Percentiles rank a stretch among this genome's conserved stretches.
Evolutionary conservation across 139 green algal species (phyloP).

Genomic region (Picochlorum costavermella): DNA sequence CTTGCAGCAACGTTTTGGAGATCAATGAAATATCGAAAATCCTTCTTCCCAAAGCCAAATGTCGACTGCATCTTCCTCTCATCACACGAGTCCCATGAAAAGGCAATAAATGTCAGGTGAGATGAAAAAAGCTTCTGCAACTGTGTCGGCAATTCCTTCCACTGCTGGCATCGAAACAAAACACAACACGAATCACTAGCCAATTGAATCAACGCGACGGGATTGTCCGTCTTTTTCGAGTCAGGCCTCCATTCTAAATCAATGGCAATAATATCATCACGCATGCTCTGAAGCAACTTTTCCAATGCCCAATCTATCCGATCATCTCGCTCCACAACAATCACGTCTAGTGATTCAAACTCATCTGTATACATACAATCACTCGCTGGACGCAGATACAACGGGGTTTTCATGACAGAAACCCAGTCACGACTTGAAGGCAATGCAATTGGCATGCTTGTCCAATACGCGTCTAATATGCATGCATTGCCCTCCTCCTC

Average conservation of each 20-base stretch:
- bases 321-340: conserved; percentile 5
- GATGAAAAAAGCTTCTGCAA: conserved; percentile 25
- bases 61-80: conserved; percentile 26
- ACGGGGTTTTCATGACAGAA: no score
- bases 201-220: conserved; percentile 32
- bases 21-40: conserved; percentile 19
- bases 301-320: conserved; percentile 14
- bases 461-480: no score
- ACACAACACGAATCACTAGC: conserved; percentile 12
- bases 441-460: no score
- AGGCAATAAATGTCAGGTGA: conserved; percentile 20
- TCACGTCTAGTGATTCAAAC: neutral
- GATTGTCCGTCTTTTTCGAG: neutral
- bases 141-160: conserved; percentile 6
- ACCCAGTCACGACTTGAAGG: no score
- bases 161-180: conserved; percentile 17
- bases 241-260: conserved; percentile 35
- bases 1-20: conserved; percentile 16
- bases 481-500: no score
- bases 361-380: no score
- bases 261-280: conserved; percentile 21
- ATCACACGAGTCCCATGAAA: conserved; percentile 25
- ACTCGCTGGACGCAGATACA: no score
- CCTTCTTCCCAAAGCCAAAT: conserved; percentile 18
- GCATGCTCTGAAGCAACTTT: conserved; percentile 20